A percentile compares a stretch with the other conserved stretches of the same genome.
These are phyloP conservation scores for Apiospora koreana DNA, from an alignment of 2,329 filamentous ascomycete species.

Conservation along the genomic window DNA sequence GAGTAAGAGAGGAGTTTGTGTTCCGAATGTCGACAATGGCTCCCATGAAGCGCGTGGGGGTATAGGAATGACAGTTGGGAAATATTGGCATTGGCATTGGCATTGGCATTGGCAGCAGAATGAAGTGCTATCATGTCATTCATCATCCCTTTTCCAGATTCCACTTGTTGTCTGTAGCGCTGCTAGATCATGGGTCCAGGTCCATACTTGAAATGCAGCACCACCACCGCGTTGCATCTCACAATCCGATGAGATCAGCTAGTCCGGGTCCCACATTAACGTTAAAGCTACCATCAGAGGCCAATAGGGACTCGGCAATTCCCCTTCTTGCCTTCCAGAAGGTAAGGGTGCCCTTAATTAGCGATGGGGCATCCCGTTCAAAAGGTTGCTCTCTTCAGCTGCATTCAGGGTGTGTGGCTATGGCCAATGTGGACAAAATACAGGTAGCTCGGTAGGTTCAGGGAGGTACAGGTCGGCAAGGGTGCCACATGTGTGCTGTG, in stretches of 20 bases:
- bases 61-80: neutral
- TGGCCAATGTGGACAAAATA: neutral
- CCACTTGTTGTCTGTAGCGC: neutral
- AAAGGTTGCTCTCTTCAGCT: neutral
- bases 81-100: too few relatives aligned
- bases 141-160: neutral
- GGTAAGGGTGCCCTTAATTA: neutral
- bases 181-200: neutral
- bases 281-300: neutral
- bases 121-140: neutral
- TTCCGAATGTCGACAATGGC: neutral
- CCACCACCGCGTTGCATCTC: neutral
- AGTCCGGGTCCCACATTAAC: neutral
- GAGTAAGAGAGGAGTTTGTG: neutral
- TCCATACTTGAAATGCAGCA: neutral
- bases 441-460: too few relatives aligned
- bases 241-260: conserved; percentile 8
- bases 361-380: neutral
- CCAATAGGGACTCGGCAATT: neutral
- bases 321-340: neutral
- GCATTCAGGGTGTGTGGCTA: neutral
- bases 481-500: neutral
- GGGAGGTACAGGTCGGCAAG: too few relatives aligned
- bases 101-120: too few relatives aligned
- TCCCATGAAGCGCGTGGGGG: neutral